These are phyloP conservation scores for Irpex sp. DNA, from an alignment of 1,284 basidiomycete genomes.

Conservation along the genomic window DNA sequence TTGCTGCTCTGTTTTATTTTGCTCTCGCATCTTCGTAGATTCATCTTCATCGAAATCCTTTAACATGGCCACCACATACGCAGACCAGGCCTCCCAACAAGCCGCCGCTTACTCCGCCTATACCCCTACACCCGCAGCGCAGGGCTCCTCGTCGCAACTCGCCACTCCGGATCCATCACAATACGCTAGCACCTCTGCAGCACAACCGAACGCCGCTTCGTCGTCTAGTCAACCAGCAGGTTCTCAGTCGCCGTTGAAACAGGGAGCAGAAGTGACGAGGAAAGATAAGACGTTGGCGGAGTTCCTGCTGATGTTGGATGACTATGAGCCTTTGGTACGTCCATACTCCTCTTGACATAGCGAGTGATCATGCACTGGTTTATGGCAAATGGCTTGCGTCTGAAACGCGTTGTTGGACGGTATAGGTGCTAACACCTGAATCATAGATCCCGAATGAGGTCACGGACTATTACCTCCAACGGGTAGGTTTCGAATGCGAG, in stretches of 20 bases:
- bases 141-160: slow-evolving; percentile 8
- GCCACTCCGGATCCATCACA: slow-evolving; percentile 23
- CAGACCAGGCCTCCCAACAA: slow-evolving; percentile 6
- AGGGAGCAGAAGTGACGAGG: slow-evolving; percentile 76
- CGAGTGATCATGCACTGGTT: too few species aligned
- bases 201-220: neutral
- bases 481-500: slow-evolving; percentile 93
- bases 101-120: slow-evolving; percentile 9
- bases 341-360: neutral
- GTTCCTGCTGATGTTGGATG: slow-evolving; percentile 93
- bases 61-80: slow-evolving; percentile 11
- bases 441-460: slow-evolving; percentile 94
- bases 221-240: slow-evolving; percentile 17
- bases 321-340: slow-evolving; percentile 90
- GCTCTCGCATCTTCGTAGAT: neutral
- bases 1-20: neutral
- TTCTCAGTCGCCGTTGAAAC: slow-evolving; percentile 43
- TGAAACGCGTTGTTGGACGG: neutral
- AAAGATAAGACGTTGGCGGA: slow-evolving; percentile 90
- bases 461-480: slow-evolving; percentile 95
- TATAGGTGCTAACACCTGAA: neutral
- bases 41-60: neutral
- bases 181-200: slow-evolving; percentile 19
- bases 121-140: slow-evolving; percentile 1
- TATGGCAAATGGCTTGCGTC: neutral